Evolutionary conservation across 1,139 yeast genomes (phyloP), one percentile per base, ranked within the genome.

Genomic region (Wickerhamomyces sp.): DNA sequence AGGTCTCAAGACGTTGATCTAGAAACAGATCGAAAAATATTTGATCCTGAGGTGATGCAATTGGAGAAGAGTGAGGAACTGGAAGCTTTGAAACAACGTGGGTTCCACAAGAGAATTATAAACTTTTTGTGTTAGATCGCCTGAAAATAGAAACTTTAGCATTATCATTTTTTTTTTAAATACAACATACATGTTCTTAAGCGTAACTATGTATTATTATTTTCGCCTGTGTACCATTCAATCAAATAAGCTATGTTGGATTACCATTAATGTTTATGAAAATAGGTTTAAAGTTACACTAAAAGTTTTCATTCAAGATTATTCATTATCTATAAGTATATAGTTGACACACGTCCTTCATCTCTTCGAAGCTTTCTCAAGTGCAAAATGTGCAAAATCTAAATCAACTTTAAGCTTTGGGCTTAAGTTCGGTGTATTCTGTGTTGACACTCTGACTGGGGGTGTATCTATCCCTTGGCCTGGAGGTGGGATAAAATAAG

Each of bases 21-120:
- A 32, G 74, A 66, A 41, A 65, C 75, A 22, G 82, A 78, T 33
- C 63, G 78, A 48, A 68, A 54, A 59, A 69, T 46, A 54, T 71
- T 48, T 67, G 70, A 34, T 71, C 70, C 39, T 57, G 57, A 54
- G 10, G 26, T 41, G 2, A 29, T 49, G 36, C 36, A 31, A 14
- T 46, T 45, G 21, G 56, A 55, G 29, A 40, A 26, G 4, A 28
- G 21, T 7, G 48, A 47, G 37, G 45, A 43, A 4, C 27, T 28
- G 5, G 42, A 29, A 15, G n/a, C n/a, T 2, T 16, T 47, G n/a
- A 41, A 29, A 9, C 14, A 24, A 3, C 28, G 39, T 10, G 42
- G 51, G 5, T 36, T 40, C 17, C 35, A 31, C 24, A 36, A 34
- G 21, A 45, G 37, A 37, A 24, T 42, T 4, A 4, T 24, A 3